Conservation (phyloP, 768 basidiomycete genomes). For the Xerocomellus chrysenteron region DNA sequence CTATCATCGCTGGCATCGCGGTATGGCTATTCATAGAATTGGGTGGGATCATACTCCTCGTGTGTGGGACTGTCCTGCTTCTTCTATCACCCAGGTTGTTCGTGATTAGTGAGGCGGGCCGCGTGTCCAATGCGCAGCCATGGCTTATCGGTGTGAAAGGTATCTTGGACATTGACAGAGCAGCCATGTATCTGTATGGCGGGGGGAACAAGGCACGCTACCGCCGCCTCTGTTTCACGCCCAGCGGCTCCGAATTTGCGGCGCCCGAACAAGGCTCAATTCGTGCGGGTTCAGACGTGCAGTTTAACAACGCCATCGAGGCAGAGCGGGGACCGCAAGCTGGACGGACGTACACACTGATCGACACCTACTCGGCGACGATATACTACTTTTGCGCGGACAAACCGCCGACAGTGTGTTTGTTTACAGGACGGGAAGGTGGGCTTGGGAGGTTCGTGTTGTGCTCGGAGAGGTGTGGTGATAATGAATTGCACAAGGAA, state of each 20-base stretch:
- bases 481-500: constrained; percentile 21
- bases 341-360: constrained; percentile 12
- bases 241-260: constrained; percentile 18
- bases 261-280: neutral
- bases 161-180: constrained; percentile 7
- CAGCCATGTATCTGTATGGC: constrained; percentile 13
- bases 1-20: constrained; percentile 1
- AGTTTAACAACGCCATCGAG: neutral
- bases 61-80: constrained; percentile 1
- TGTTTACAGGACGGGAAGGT: constrained; percentile 21
- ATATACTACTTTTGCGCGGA: constrained; percentile 20
- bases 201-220: no score
- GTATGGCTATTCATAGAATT: neutral
- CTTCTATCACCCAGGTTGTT: constrained; percentile 2
- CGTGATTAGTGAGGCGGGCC: constrained; percentile 16
- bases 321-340: neutral
- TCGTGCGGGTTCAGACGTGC: constrained; percentile 9
- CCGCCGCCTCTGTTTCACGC: constrained; percentile 6
- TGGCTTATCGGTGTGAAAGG: constrained; percentile 26
- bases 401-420: constrained; percentile 21
- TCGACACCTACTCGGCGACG: constrained; percentile 16
- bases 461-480: constrained; percentile 20
- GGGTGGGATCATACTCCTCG: neutral
- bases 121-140: constrained; percentile 13
- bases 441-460: constrained; percentile 23